These are phyloP conservation scores for Sclerotinia glacialis DNA, from an alignment of 2,329 filamentous ascomycete genomes.

Conservation along the genomic window DNA sequence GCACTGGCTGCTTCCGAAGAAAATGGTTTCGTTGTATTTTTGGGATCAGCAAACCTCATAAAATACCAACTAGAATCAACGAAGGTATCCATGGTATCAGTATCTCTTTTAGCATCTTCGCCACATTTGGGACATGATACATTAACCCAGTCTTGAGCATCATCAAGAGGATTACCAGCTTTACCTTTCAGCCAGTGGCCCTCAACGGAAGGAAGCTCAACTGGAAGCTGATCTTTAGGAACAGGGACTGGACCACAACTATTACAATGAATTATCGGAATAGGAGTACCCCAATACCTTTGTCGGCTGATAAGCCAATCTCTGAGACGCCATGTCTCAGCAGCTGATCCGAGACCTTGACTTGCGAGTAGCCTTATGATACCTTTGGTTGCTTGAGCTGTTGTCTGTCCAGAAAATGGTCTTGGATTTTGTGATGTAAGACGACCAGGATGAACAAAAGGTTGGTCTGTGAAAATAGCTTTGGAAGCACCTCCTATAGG, in stretches of 20 bases:
- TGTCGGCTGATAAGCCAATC: conserved; percentile 94
- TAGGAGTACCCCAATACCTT: conserved; percentile 87
- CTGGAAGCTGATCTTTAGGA: conserved; percentile 71
- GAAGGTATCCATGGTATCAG: conserved; percentile 95
- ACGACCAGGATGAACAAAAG: conserved; percentile 63
- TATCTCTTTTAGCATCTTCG: conserved; percentile 71
- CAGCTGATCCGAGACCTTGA: conserved; percentile 56
- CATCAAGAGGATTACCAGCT: conserved; percentile 73
- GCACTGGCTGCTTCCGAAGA: conserved; percentile 54
- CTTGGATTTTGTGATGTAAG: conserved; percentile 63
- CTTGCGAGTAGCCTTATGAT: conserved; percentile 57
- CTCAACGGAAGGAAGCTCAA: conserved; percentile 67
- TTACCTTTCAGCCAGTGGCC: conserved; percentile 66
- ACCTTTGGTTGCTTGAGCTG: conserved; percentile 57
- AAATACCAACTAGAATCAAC: conserved; percentile 96
- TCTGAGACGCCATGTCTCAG: conserved; percentile 74
- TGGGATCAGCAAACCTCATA: conserved; percentile 71
- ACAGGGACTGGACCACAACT: conserved; percentile 78
- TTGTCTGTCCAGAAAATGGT: conserved; percentile 60
- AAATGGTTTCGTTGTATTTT: conserved; percentile 61
- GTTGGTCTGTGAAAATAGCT: conserved; percentile 47
- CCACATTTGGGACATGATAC: conserved; percentile 72
- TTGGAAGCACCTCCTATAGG: conserved; percentile 48
- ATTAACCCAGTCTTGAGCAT: conserved; percentile 69
- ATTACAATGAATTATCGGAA: conserved; percentile 80